phyloP scores from a whole-genome alignment of 805 yeast genomes.

The Saturnispora kantuleensis region DNA sequence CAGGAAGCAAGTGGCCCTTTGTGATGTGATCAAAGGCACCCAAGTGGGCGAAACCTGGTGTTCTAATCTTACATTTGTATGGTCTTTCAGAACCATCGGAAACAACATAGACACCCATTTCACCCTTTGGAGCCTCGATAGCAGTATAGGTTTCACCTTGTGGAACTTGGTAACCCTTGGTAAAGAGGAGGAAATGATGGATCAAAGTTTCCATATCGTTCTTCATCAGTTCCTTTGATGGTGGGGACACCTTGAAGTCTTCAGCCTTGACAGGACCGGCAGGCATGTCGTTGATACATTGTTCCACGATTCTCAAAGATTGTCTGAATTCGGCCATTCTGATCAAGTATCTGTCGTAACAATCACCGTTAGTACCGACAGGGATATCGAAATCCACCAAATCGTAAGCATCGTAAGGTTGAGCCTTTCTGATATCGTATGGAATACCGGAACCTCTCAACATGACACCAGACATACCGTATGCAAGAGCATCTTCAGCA shows the following conservation, averaged over 20 bases:
- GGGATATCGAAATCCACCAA: constrained; percentile 79
- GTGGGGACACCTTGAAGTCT: constrained; percentile 78
- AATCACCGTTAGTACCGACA: constrained; percentile 81
- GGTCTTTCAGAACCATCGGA: constrained; percentile 88
- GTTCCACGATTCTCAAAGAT: constrained; percentile 79
- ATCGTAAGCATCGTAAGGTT: constrained; percentile 86
- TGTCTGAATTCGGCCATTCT: constrained; percentile 93
- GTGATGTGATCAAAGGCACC: constrained; percentile 83
- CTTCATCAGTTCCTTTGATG: constrained; percentile 74
- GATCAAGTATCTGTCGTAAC: constrained; percentile 79
- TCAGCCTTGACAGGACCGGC: constrained; percentile 87
- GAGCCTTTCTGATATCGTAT: constrained; percentile 74
- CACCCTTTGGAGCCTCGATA: constrained; percentile 93
- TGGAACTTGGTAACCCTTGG: constrained; percentile 84
- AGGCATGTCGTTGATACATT: constrained; percentile 86
- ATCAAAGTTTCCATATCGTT: constrained; percentile 89
- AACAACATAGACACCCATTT: constrained; percentile 84
- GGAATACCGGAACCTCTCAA: constrained; percentile 87
- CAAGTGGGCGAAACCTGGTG: constrained; percentile 89
- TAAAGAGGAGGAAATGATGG: constrained; percentile 79
- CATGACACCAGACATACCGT: constrained; percentile 79
- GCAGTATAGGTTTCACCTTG: constrained; percentile 87
- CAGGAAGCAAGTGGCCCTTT: constrained; percentile 81
- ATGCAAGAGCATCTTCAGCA: constrained; percentile 81
- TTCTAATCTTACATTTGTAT: constrained; percentile 84